Base-by-base conservation (phyloP, 2,329 filamentous ascomycete species). In the Microcyclosporella mali region DNA sequence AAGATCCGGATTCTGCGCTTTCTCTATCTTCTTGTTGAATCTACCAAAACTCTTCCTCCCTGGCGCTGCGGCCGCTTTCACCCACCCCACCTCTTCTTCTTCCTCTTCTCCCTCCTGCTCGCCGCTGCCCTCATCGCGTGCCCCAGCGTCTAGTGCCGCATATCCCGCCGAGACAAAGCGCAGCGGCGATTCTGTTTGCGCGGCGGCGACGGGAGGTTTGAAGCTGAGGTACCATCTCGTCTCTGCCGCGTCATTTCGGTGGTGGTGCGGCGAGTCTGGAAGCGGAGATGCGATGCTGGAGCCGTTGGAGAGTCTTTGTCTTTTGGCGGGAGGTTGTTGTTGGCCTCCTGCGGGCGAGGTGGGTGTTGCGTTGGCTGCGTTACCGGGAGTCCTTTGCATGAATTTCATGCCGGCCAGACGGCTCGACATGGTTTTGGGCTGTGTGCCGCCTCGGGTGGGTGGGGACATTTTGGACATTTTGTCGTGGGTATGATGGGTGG, bases 361-460 rank as follows among this genome's bases (percentile, higher is more conserved):
- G 3, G 71, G 70, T 14, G 70, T 62, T 48, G 64, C 38, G 49
- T 68, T 70, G 17, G 82, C 77, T 37, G 82, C 80, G 37, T 81
- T 84, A 50, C 85, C 85, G 58, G 33, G 16, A 29, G 29, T 42
- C n/a, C 89, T 79, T 72, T 94, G 89, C 89, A 95, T 95, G 63
- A 95, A 95, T 71, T 81, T 56, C 43, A 45, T 95, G 29, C 85
- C 89, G 60, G 94, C 74, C 36, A 95, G 81, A 54, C 88, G 82
- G 46, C 84, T 89, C 50, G 89, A 95, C 81, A 94, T 88, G 34
- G 74, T 75, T 66, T 84, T 84, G 25, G 77, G 77, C 35, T 78
- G 71, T 18, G 34, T 19, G 49, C 25, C 18, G 52, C 47, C 50
- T 51, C 52, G 17, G 18, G 52, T 25, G 21, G 21, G 21, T 6